Evolutionary conservation across 2,329 filamentous ascomycete species (phyloP).

Genomic region (Microsporum audouinii): DNA sequence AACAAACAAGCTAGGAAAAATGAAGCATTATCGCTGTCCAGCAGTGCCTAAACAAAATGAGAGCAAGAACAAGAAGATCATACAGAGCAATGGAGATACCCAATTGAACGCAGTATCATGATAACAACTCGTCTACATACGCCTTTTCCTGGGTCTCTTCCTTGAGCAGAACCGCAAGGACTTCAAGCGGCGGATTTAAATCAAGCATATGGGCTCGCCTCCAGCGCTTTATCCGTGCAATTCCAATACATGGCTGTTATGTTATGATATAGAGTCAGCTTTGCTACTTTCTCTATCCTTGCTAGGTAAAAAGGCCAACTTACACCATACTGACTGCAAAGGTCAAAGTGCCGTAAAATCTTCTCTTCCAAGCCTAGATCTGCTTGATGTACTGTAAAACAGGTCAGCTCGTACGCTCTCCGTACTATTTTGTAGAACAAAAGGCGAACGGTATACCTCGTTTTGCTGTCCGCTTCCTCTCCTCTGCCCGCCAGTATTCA

Average conservation of each 20-base stretch:
- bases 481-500: slow-evolving; percentile 65
- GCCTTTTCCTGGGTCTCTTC: slow-evolving; percentile 54
- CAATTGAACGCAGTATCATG: slow-evolving; percentile 2
- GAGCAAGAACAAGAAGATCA: background rate
- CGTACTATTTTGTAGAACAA: background rate
- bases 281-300: background rate
- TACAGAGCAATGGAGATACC: background rate
- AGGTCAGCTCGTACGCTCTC: background rate
- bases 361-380: slow-evolving; percentile 65
- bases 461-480: slow-evolving; percentile 54
- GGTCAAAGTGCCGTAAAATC: slow-evolving; percentile 82
- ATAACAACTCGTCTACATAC: slow-evolving; percentile 55
- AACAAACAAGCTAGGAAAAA: background rate
- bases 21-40: background rate
- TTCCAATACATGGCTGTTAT: slow-evolving; percentile 72
- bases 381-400: slow-evolving; percentile 57
- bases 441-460: slow-evolving; percentile 32
- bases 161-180: slow-evolving; percentile 70
- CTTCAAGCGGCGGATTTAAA: slow-evolving; percentile 79
- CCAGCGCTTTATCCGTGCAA: slow-evolving; percentile 73
- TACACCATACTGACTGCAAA: slow-evolving; percentile 84
- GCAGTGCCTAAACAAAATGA: background rate
- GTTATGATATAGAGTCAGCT: background rate
- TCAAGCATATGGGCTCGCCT: slow-evolving; percentile 70
- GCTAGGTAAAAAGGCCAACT: slow-evolving; percentile 31